phyloP scores from a whole-genome alignment of 371 early-diverging fungal species.

The Zychaea mexicana region DNA sequence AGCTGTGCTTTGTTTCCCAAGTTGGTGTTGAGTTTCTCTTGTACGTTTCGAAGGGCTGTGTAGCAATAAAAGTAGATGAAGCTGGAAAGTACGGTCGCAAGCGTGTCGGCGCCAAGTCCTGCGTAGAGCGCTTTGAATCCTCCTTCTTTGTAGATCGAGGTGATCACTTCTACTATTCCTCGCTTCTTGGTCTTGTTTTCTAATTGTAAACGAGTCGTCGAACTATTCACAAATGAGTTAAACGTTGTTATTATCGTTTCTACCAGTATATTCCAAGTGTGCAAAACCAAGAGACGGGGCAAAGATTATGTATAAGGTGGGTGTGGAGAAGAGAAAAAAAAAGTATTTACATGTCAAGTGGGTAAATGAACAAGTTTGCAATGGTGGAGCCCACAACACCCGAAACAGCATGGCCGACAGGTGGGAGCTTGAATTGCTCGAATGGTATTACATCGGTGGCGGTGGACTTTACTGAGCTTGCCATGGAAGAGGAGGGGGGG shows the following conservation, averaged over 20 bases:
- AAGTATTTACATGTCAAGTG: conserved; percentile 54
- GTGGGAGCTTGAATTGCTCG: conserved; percentile 59
- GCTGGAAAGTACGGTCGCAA: conserved; percentile 59
- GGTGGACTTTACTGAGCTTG: neutral
- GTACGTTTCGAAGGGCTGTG: conserved; percentile 55
- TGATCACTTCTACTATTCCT: conserved; percentile 43
- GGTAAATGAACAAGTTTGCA: conserved; percentile 62
- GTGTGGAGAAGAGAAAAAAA: neutral
- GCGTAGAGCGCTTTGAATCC: conserved; percentile 56
- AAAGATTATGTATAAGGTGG: too few relatives aligned
- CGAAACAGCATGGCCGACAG: conserved; percentile 62
- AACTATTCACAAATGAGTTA: conserved; percentile 21
- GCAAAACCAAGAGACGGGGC: neutral
- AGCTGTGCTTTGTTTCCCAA: conserved; percentile 47
- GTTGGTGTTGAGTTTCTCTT: conserved; percentile 49
- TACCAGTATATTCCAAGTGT: too few relatives aligned
- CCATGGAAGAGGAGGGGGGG: neutral
- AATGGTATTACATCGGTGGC: conserved; percentile 33
- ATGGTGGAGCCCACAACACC: conserved; percentile 63
- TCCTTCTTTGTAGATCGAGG: conserved; percentile 52
- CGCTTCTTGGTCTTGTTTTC: conserved; percentile 21
- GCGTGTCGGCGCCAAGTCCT: conserved; percentile 57
- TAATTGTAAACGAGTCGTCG: conserved; percentile 48
- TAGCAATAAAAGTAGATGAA: conserved; percentile 69
- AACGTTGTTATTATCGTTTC: too few relatives aligned